Evolutionary conservation across 768 basidiomycete genomes (phyloP), one percentile per base, ranked within the genome.

Genomic region (Collybia sp.): DNA sequence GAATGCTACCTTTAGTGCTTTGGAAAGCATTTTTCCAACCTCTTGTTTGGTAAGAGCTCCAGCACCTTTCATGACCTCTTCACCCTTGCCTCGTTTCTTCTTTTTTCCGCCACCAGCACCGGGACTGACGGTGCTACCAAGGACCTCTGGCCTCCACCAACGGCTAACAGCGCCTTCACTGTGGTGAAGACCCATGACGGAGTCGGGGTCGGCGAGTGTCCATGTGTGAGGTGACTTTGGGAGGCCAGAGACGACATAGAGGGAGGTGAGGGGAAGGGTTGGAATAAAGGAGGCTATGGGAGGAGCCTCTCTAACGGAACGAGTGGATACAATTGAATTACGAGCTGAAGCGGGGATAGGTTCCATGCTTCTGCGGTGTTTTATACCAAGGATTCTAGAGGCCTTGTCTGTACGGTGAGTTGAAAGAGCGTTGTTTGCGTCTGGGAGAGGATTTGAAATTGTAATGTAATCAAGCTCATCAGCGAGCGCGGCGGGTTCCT

Each of bases 81-180:
- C 82, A 31, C 70, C 69, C 58, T 83, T 83, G 11, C 75, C 73
- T 40, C 76, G 74, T 62, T 79, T 84, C 65, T 82, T 84, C 66
- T 82, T 86, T 69, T 85, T 85, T 3, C 81, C 82, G 11, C 85
- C 86, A 49, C 88, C 87, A 2, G 86, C 85, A 36, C 90, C 87
- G 12, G 89, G 88, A 54, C 85, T 87, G 43, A 92, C 80, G 42
- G 87, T 90, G 61, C 85, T 88, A 3, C 93, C 92, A 15, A 94
- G 79, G 12, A 93, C 89, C 64, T 94, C 92, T 38, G 93, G 86
- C 39, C 90, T 71, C 90, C 90, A 94, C 83, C 88, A 93, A 40
- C 90, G 78, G 53, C 77, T 82, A 46, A 93, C 91, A 42, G 90
- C 92, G 47, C 88, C 85, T 38, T 91, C 88, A 35, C 77, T 74